Conservation (phyloP, 1,139 yeast genomes). For the Yamadazyma oceani region DNA sequence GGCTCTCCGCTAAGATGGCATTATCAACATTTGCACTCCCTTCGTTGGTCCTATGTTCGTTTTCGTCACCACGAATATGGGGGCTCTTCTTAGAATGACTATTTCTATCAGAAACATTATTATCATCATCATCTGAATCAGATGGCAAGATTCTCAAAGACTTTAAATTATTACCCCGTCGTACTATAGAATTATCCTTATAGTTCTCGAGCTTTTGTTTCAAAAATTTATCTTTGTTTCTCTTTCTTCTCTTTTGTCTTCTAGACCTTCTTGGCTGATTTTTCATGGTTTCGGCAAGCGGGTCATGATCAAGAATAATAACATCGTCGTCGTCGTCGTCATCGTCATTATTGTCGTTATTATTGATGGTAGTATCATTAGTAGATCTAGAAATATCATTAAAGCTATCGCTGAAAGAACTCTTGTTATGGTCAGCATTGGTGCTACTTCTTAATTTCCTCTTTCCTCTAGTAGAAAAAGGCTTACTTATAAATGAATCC, state of each 20-base stretch:
- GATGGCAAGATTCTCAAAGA: conserved; percentile 2
- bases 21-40: not conserved
- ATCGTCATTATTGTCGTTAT: not conserved
- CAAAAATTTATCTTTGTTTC: not conserved
- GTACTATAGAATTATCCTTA: not conserved
- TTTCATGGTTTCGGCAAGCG: not conserved
- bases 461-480: no score
- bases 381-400: no score
- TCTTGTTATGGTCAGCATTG: no score
- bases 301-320: not conserved
- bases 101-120: no score
- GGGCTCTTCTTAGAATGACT: not conserved
- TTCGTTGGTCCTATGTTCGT: not conserved
- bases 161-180: not conserved
- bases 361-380: not conserved
- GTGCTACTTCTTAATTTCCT: no score
- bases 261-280: not conserved
- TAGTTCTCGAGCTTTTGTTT: not conserved
- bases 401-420: no score
- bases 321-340: conserved; percentile 1
- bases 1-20: no score
- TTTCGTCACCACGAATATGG: not conserved
- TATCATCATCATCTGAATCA: conserved; percentile 3
- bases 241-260: conserved; percentile 1
- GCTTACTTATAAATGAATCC: no score